Base-by-base conservation (phyloP, 306 rosid genomes). In the Purshia tridentata region DNA sequence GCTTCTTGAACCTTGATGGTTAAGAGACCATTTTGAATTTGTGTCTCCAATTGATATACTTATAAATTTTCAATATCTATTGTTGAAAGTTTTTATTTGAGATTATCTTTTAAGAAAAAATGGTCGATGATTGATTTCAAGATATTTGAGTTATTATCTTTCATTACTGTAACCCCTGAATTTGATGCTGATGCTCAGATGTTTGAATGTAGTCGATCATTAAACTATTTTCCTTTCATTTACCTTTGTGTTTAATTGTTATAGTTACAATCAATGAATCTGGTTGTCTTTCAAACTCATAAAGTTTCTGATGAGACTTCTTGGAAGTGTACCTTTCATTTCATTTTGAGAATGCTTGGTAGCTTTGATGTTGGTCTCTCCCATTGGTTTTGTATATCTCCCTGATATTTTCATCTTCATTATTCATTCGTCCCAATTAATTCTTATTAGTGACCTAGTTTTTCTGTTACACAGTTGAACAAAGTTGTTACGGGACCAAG, bases 401-500 rank as follows among this genome's bases (percentile, higher is more conserved):
- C 47, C 47, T 37, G 45, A 14, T 13, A 6, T 46, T 14, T 13
- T 20, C 55, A 23, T 23, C 15, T 42, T 61, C 44, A 61, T 29
- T 9, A 7, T 5, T 13, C 22, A 35, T 11, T 40, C 0, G 19
- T 22, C 41, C 50, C 8, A 6, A 9, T 50, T 4, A 19, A 29
- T 20, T 49, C 22, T 18, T 20, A 54, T 45, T 65, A 14, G 48
- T 65, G 46, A 76, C 53, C 22, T 73, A 76, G 49, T 57, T 51
- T 53, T 79, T 77, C 74, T 70, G 50, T 78, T 51, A 8, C 9
- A 23, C 87, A 93, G 98, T 82, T 93, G 89, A 89, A 93, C 96
- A 93, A 91, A 84, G 84, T 66, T 53, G 98, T 93, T 19, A 89
- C 91, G n/a, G 98, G 98, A 72, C 98, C 98, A 62, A 93, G 86